A percentile compares a stretch with the other conserved stretches of the same genome.
These are phyloP conservation scores for Carnegiea gigantea DNA, from an alignment of 179 eudicot genomes.

Conservation along the genomic window DNA sequence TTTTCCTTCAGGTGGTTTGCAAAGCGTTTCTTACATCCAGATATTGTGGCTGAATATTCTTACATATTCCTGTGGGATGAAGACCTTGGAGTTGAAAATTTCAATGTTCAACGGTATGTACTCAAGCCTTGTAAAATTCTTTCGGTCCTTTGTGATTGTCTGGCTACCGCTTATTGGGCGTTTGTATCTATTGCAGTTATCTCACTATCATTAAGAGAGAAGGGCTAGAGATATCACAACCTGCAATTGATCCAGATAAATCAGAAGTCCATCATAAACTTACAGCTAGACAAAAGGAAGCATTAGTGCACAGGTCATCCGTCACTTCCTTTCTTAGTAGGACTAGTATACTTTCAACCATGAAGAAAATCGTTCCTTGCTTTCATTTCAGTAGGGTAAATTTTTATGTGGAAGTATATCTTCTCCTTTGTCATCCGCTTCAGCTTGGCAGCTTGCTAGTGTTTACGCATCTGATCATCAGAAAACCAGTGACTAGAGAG, in stretches of 20 bases:
- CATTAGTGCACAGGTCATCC: conserved; percentile 54
- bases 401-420: neutral
- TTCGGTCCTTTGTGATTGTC: neutral
- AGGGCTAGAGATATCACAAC: conserved; percentile 74
- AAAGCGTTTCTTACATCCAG: conserved; percentile 76
- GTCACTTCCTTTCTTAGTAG: neutral
- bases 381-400: neutral
- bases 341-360: neutral
- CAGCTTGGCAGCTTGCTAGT: neutral
- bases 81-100: conserved; percentile 69
- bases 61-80: conserved; percentile 85
- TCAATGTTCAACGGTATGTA: conserved; percentile 49
- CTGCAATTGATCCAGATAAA: conserved; percentile 59
- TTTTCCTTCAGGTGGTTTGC: conserved; percentile 71
- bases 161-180: neutral
- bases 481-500: neutral
- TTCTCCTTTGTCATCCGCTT: neutral
- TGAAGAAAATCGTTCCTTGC: conserved; percentile 6
- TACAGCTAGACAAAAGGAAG: conserved; percentile 51
- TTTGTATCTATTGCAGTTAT: conserved; percentile 40
- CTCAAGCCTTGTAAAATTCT: neutral
- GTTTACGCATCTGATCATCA: neutral
- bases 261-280: conserved; percentile 63
- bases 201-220: conserved; percentile 50
- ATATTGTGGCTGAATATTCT: conserved; percentile 56